Conservation (phyloP, 2,329 filamentous ascomycete species). For the Ascochyta fabae region DNA sequence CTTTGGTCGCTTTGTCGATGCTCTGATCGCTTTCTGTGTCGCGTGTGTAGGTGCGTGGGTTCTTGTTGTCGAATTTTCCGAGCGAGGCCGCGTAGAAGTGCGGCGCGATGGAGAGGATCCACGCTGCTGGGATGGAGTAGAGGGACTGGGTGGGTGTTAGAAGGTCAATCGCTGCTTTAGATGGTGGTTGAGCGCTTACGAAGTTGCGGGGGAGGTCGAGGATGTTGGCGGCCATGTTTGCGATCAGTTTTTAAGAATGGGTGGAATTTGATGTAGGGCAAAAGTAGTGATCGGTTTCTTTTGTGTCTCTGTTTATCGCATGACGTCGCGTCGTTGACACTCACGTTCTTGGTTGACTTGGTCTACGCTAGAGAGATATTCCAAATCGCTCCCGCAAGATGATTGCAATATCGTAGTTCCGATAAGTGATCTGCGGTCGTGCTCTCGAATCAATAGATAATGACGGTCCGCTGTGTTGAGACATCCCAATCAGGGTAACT, state of each 20-base stretch:
- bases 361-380: constrained; percentile 6
- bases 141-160: neutral
- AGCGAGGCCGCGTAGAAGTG: constrained; percentile 11
- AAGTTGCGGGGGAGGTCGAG: constrained; percentile 5
- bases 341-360: constrained; percentile 1
- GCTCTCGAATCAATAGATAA: neutral
- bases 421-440: neutral
- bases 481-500: too few species aligned
- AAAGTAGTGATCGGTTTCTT: neutral
- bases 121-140: constrained; percentile 7
- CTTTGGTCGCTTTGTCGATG: constrained; percentile 12
- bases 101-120: constrained; percentile 1
- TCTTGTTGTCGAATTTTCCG: constrained; percentile 12
- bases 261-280: neutral
- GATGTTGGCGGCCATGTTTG: constrained; percentile 7
- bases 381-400: neutral
- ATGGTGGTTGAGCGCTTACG: neutral
- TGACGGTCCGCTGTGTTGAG: too few species aligned
- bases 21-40: constrained; percentile 6
- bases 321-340: neutral
- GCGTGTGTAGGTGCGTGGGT: constrained; percentile 8
- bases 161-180: neutral
- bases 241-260: neutral
- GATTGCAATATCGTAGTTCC: neutral
- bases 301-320: neutral